Conservation (phyloP, 306 rosid genomes). For the Quillaja saponaria region DNA sequence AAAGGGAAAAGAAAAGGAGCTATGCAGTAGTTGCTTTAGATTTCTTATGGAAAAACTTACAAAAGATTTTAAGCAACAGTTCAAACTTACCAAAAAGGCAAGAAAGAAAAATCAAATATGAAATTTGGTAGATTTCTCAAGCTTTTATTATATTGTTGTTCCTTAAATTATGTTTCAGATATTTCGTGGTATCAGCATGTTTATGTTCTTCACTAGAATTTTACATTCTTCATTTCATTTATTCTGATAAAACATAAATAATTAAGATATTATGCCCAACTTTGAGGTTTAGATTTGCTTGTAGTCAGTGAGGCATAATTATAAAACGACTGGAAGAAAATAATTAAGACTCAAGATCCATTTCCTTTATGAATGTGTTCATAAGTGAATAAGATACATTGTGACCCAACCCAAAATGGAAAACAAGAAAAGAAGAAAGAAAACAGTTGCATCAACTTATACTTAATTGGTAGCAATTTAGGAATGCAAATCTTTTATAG, state of each 20-base stretch:
- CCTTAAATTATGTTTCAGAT: no score
- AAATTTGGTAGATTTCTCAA: no score
- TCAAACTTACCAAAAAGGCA: no score
- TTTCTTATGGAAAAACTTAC: no score
- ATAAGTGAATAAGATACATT: not conserved
- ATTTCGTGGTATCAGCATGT: no score
- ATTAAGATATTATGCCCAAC: not conserved
- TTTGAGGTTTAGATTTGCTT: constrained; percentile 1
- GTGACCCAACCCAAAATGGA: no score
- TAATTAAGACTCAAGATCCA: not conserved
- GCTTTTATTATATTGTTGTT: no score
- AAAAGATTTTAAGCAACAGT: no score
- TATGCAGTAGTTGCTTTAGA: no score
- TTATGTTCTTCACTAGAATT: not conserved
- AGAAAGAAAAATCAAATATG: no score
- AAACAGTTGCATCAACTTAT: not conserved
- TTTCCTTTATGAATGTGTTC: not conserved
- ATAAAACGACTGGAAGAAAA: not conserved
- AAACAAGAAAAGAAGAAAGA: not conserved
- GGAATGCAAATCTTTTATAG: no score
- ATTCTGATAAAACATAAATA: not conserved
- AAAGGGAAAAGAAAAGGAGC: no score
- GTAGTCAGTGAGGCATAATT: not conserved
- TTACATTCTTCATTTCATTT: not conserved
- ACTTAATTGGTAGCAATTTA: not conserved